Base-by-base conservation (phyloP, 192 early-diverging fungal species). In the Podila epigama region DNA sequence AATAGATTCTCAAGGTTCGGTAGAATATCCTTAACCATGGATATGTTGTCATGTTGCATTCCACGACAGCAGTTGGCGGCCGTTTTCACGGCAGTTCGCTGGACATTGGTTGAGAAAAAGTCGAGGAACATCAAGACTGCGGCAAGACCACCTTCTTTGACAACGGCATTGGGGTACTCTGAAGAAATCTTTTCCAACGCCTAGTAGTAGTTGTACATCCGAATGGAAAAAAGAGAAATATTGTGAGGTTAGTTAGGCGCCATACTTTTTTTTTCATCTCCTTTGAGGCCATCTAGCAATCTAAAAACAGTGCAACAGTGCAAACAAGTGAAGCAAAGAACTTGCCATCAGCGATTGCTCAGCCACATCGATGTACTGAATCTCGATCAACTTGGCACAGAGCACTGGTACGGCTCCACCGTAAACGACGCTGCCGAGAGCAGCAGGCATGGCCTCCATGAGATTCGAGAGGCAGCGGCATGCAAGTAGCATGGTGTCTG, bases 321-420 rank as follows among this genome's bases (percentile, higher is more conserved):
- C n/a, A 48, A 33, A 37, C 1, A 36, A 34, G 20, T 25, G 32
- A 15, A 55, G 0, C 25, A 25, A 13, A 15, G 12, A 3, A 70
- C 68, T 83, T 80, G 92, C 89, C 27, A 82, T 79, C 57, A 97
- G 79, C 0, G 94, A 91, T 63, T 92, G 92, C 73, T 98, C 96
- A 7, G 95, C 96, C 42, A 98, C 83, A 61, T 98, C 96, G 56
- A 97, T 96, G 58, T 93, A 97, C 64, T 95, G 90, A 55, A 98
- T 92, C 58, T 93, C 90, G 58, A 86, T 81, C 29, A 98, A 79
- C 69, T 95, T 96, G 34, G 80, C 75, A 31, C 93, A 89, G 9
- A 98, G 80, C 1, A 89, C 89, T 20, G 84, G 69, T 0, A 95
- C 83, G 11, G 87, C 92, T 3, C 89, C 90, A 68, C 89, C 79